A percentile compares a stretch with the other conserved stretches of the same genome.
These are phyloP conservation scores for Straminergon stramineum DNA, from an alignment of 225 moss, liverwort and hornwort species.

Conservation along the genomic window DNA sequence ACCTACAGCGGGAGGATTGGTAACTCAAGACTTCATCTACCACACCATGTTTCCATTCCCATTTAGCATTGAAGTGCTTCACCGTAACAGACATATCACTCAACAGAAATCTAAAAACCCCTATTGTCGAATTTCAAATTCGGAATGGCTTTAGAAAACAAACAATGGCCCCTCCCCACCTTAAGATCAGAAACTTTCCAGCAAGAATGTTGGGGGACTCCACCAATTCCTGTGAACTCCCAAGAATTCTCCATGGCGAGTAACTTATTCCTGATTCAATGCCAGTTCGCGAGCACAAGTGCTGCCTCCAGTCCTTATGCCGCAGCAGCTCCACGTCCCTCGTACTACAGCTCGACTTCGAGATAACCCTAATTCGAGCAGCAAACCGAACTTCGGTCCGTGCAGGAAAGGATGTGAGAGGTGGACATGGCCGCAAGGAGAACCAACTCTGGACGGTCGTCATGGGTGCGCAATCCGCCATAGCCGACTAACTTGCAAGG, in stretches of 20 bases:
- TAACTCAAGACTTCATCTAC: background rate
- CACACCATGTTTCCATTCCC: background rate
- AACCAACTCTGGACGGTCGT: background rate
- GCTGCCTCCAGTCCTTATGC: background rate
- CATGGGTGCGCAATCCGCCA: conserved; percentile 1
- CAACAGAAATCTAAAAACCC: background rate
- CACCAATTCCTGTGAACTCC: background rate
- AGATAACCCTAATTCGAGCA: background rate
- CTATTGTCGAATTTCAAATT: background rate
- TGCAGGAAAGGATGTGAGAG: background rate
- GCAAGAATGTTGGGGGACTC: background rate
- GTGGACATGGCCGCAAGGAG: background rate
- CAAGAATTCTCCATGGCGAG: background rate
- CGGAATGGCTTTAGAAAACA: background rate
- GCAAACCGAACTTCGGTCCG: background rate
- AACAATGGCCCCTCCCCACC: background rate
- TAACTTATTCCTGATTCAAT: background rate
- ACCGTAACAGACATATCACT: background rate
- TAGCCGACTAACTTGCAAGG: background rate
- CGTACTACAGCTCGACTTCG: background rate
- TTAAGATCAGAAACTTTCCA: background rate
- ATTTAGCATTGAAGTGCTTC: background rate
- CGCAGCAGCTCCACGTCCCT: background rate
- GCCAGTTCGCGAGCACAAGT: background rate
- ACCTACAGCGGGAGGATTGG: background rate